Percentiles rank a stretch among this genome's conserved stretches.
phyloP scores from a whole-genome alignment of 345 rosid genomes.

The Rhizophora mangle region DNA sequence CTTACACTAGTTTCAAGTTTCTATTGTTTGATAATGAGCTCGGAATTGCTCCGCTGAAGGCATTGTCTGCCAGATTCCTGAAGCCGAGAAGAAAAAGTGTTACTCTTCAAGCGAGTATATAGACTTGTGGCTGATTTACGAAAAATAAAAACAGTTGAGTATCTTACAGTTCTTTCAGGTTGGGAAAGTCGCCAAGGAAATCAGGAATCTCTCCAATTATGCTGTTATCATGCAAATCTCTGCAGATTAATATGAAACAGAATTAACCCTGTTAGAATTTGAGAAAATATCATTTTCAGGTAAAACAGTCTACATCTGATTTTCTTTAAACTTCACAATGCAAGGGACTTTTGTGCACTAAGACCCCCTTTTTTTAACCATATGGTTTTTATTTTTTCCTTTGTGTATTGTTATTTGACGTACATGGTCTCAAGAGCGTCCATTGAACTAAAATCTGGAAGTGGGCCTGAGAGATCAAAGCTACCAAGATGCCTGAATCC shows the following conservation, averaged over 20 bases:
- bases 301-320: too few relatives aligned
- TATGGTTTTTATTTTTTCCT: neutral
- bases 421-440: constrained; percentile 41
- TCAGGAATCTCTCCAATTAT: constrained; percentile 23
- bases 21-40: constrained; percentile 14
- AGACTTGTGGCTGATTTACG: too few relatives aligned
- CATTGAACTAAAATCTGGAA: constrained; percentile 52
- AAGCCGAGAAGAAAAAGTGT: neutral
- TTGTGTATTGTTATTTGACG: constrained; percentile 7
- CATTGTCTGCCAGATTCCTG: constrained; percentile 22
- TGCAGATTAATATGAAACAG: neutral
- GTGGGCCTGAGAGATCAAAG: constrained; percentile 32
- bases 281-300: too few relatives aligned
- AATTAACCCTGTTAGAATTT: neutral
- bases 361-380: too few relatives aligned
- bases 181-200: constrained; percentile 22
- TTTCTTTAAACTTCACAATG: too few relatives aligned
- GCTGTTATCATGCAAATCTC: constrained; percentile 24
- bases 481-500: constrained; percentile 34
- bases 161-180: constrained; percentile 21
- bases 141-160: too few relatives aligned
- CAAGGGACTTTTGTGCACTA: too few relatives aligned
- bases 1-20: constrained; percentile 32
- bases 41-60: constrained; percentile 24
- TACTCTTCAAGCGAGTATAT: too few relatives aligned